Conservation (phyloP, 768 basidiomycete species). For the Neoboletus brunneissimus region DNA sequence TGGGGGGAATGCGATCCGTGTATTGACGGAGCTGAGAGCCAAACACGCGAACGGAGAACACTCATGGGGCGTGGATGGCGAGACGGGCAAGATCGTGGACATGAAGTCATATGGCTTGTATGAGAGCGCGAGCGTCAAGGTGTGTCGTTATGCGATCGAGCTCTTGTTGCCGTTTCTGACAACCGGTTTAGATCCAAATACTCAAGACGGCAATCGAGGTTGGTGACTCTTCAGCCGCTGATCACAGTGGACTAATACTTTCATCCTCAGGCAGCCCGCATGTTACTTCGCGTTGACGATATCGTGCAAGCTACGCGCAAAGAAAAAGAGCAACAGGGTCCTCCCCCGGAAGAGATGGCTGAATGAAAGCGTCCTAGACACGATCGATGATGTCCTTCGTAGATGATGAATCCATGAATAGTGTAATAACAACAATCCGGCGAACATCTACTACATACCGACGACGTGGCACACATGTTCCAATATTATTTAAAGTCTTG, state of each 20-base stretch:
- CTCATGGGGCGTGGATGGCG: conserved; percentile 93
- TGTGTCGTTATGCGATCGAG: conserved; percentile 21
- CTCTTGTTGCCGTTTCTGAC: neutral
- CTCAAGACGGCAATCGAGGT: conserved; percentile 97
- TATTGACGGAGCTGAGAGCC: conserved; percentile 90
- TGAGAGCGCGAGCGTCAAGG: conserved; percentile 96
- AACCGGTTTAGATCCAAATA: conserved; percentile 70
- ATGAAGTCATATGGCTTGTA: conserved; percentile 94
- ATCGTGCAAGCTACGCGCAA: conserved; percentile 87
- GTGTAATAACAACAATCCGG: conserved; percentile 10
- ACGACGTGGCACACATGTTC: conserved; percentile 1
- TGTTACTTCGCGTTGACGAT: conserved; percentile 90
- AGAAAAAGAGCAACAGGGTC: conserved; percentile 49
- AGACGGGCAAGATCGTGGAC: conserved; percentile 93
- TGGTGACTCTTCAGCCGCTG: conserved; percentile 1
- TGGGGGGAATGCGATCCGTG: conserved; percentile 92
- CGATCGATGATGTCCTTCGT: neutral
- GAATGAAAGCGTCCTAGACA: conserved; percentile 7
- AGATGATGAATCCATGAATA: conserved; percentile 11
- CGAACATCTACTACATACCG: conserved; percentile 5
- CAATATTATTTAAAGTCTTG: neutral
- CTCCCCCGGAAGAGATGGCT: conserved; percentile 57
- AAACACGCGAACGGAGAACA: conserved; percentile 91
- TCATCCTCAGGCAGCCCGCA: conserved; percentile 66
- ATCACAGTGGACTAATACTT: neutral